A percentile compares a stretch with the other conserved stretches of the same genome.
These are phyloP conservation scores for Botrytis fragariae DNA, from an alignment of 2,329 filamentous ascomycete species.

Conservation along the genomic window DNA sequence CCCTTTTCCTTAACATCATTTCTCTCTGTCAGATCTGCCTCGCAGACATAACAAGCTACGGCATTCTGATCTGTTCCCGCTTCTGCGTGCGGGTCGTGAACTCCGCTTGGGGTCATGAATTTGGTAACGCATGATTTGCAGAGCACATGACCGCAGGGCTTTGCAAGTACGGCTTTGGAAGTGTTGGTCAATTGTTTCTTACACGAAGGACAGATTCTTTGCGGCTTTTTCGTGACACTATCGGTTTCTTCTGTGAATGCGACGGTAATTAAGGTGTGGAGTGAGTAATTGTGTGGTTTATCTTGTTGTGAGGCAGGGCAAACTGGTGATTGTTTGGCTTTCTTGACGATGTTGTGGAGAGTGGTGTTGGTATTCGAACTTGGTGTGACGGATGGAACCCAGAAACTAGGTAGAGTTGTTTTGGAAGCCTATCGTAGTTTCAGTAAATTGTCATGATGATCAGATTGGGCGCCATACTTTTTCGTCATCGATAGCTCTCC, in stretches of 20 bases:
- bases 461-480: constrained; percentile 48
- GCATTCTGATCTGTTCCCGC: constrained; percentile 45
- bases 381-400: constrained; percentile 84
- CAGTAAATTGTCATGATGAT: constrained; percentile 2
- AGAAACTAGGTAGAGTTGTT: constrained; percentile 78
- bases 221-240: constrained; percentile 45
- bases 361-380: constrained; percentile 57
- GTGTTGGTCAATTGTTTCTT: constrained; percentile 79
- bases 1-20: constrained; percentile 44
- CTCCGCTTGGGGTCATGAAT: constrained; percentile 66
- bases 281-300: constrained; percentile 68
- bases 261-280: constrained; percentile 74
- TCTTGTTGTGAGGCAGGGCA: constrained; percentile 72
- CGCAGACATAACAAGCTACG: constrained; percentile 81
- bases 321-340: constrained; percentile 64
- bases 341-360: constrained; percentile 56
- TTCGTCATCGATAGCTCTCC: constrained; percentile 69
- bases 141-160: constrained; percentile 87
- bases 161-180: constrained; percentile 76
- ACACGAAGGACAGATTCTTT: constrained; percentile 77
- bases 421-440: constrained; percentile 50
- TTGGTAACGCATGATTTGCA: constrained; percentile 82
- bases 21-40: constrained; percentile 64
- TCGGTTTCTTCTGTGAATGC: constrained; percentile 72
- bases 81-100: constrained; percentile 58